These are phyloP conservation scores for Podaxis carcinomalis DNA, from an alignment of 768 basidiomycete genomes.

Conservation along the genomic window DNA sequence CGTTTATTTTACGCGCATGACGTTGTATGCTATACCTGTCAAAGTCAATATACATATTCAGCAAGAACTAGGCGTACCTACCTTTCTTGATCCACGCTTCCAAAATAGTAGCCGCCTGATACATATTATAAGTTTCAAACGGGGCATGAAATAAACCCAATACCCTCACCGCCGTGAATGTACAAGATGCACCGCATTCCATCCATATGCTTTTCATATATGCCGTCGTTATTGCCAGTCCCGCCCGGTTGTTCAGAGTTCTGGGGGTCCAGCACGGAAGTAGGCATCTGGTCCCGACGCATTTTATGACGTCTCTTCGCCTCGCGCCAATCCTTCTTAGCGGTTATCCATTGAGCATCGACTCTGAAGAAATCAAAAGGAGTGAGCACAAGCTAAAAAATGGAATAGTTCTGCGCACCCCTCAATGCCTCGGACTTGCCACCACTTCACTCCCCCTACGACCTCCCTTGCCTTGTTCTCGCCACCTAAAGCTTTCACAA, in stretches of 20 bases:
- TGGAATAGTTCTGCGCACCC: slow-evolving; percentile 45
- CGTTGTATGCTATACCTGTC: slow-evolving; percentile 71
- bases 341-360: slow-evolving; percentile 83
- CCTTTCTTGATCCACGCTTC: slow-evolving; percentile 76
- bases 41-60: neutral
- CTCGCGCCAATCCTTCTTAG: slow-evolving; percentile 79
- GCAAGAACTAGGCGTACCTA: slow-evolving; percentile 16
- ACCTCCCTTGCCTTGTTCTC: slow-evolving; percentile 63
- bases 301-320: slow-evolving; percentile 55
- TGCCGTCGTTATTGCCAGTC: slow-evolving; percentile 22
- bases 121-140: neutral
- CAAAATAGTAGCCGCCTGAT: slow-evolving; percentile 80
- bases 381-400: neutral
- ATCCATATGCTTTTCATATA: slow-evolving; percentile 71
- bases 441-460: slow-evolving; percentile 94
- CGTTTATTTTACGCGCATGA: slow-evolving; percentile 88
- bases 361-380: slow-evolving; percentile 42
- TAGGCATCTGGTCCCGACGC: slow-evolving; percentile 27
- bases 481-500: slow-evolving; percentile 84
- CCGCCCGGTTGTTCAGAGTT: neutral
- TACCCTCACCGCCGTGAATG: slow-evolving; percentile 61
- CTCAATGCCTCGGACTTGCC: slow-evolving; percentile 85
- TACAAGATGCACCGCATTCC: slow-evolving; percentile 83
- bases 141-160: neutral
- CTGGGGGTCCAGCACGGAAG: neutral